These are phyloP conservation scores for Bigelowiella natans DNA, from an alignment of 78 protist genomes.

Conservation along the genomic window DNA sequence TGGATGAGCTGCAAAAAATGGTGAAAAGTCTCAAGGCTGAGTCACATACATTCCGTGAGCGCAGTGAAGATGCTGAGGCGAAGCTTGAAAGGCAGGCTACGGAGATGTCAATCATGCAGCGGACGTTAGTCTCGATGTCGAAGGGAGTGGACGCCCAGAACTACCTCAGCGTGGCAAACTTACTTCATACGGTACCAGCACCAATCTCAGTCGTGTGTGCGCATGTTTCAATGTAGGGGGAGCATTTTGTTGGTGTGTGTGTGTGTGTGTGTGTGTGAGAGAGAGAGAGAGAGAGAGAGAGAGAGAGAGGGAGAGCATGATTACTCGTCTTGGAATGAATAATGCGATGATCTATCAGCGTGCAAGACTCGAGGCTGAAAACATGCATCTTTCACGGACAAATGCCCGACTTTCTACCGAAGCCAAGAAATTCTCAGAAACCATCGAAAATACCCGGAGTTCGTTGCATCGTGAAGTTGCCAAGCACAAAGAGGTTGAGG, in stretches of 20 bases:
- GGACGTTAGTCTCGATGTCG: not conserved
- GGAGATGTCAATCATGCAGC: not conserved
- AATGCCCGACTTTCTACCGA: not conserved
- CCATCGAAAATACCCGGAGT: too few species aligned
- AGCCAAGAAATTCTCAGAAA: not conserved
- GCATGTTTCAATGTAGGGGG: too few species aligned
- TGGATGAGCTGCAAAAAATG: not conserved
- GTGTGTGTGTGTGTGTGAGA: too few species aligned
- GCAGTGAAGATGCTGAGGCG: not conserved
- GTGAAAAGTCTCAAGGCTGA: not conserved
- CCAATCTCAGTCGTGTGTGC: too few species aligned
- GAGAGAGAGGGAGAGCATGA: too few species aligned
- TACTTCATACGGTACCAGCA: not conserved
- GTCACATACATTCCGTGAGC: not conserved
- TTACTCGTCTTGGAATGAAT: too few species aligned
- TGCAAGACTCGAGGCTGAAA: not conserved
- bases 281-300: too few species aligned
- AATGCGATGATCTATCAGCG: too few species aligned
- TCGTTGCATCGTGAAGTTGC: too few species aligned
- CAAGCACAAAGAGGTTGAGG: too few species aligned
- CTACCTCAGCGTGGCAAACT: not conserved
- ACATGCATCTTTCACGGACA: not conserved
- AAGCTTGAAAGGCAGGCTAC: not conserved
- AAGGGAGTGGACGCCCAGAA: not conserved
- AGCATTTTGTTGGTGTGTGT: too few species aligned